Evolutionary conservation across 148 eudicot genomes (phyloP).

Genomic region (Rhododendron molle): DNA sequence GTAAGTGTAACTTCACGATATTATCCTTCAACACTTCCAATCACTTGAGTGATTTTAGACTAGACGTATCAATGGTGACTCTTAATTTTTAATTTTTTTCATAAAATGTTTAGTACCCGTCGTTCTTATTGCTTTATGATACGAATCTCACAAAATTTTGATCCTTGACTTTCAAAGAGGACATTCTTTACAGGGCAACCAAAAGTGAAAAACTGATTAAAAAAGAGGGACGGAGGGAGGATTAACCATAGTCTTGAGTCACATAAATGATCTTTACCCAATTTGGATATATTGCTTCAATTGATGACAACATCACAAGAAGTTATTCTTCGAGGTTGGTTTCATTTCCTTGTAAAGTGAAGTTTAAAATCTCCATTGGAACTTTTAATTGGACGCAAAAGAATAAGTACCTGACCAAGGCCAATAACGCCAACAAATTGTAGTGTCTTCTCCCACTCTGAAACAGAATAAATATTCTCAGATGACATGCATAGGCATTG

Average conservation of each 20-base stretch:
- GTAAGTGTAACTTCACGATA: neutral
- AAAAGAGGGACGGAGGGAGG: neutral
- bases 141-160: neutral
- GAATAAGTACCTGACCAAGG: constrained; percentile 56
- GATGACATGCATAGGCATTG: neutral
- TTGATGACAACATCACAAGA: neutral
- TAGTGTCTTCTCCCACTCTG: constrained; percentile 95
- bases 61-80: neutral
- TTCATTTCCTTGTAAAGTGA: neutral
- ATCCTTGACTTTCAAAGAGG: neutral
- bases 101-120: neutral
- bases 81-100: neutral
- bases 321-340: neutral
- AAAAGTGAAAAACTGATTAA: neutral
- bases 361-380: neutral
- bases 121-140: neutral
- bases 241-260: neutral
- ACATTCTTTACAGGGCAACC: neutral
- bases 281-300: neutral
- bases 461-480: constrained; percentile 24
- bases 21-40: neutral
- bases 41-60: neutral
- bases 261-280: neutral
- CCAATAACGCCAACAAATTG: constrained; percentile 78
- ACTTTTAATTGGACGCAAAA: neutral